Percentiles rank a stretch among this genome's conserved stretches.
phyloP scores from a whole-genome alignment of 208 protist species.

The Crithidia sp. region DNA sequence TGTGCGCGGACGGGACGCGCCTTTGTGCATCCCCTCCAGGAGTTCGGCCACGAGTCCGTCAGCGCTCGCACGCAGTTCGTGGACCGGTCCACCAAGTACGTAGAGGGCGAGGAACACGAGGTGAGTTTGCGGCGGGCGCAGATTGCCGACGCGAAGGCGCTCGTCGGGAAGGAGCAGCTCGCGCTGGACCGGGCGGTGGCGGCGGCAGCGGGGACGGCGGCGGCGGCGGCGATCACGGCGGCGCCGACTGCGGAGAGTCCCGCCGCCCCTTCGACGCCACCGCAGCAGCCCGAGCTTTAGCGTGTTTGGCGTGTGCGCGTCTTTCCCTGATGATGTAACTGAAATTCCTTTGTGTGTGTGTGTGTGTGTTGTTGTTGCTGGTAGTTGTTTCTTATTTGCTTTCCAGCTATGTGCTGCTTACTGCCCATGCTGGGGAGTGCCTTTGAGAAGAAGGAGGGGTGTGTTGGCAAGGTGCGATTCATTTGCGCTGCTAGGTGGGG shows the following conservation, averaged over 20 bases:
- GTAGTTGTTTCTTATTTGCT: too few relatives aligned
- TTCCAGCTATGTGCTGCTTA: too few relatives aligned
- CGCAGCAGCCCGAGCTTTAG: conserved; percentile 6
- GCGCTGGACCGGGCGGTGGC: conserved; percentile 54
- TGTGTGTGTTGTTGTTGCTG: neutral
- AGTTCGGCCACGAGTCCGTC: conserved; percentile 71
- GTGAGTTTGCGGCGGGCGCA: conserved; percentile 61
- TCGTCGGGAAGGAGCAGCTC: conserved; percentile 66
- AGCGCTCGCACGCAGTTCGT: conserved; percentile 74
- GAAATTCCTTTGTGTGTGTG: neutral
- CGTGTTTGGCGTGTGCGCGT: neutral
- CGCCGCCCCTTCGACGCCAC: neutral
- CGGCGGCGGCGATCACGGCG: conserved; percentile 5
- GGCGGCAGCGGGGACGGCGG: conserved; percentile 17
- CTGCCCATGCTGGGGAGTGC: too few relatives aligned
- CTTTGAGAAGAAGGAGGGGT: too few relatives aligned
- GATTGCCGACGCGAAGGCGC: conserved; percentile 62
- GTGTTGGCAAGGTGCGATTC: too few relatives aligned
- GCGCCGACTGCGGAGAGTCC: neutral
- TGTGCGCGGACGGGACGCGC: conserved; percentile 43
- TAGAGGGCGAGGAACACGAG: conserved; percentile 82
- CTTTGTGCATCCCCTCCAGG: conserved; percentile 84
- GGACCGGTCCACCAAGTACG: conserved; percentile 76
- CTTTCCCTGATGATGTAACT: too few relatives aligned
- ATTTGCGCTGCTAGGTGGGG: too few relatives aligned